Evolutionary conservation across 306 rosid species (phyloP).

Genomic region (Heteromeles arbutifolia): DNA sequence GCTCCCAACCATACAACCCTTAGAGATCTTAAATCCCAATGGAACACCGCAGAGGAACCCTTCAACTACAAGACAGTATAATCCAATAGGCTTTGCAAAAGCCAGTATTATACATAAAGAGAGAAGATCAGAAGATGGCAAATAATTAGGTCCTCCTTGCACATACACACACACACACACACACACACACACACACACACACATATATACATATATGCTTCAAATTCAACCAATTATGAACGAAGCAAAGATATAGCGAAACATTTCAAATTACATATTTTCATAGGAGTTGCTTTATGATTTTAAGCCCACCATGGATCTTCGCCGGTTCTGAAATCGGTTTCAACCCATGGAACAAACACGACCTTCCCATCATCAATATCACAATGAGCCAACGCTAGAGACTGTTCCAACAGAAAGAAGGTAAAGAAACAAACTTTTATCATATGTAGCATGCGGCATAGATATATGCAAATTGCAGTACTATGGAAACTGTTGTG

Average conservation of each 20-base stretch:
- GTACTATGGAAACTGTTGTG: background rate
- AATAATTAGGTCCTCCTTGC: slow-evolving; percentile 12
- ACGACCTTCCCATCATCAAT: slow-evolving; percentile 67
- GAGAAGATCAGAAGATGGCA: background rate
- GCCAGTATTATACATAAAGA: background rate
- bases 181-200: background rate
- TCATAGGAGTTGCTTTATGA: background rate
- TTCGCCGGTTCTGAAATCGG: slow-evolving; percentile 86
- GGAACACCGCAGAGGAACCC: background rate
- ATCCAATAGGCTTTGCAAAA: background rate
- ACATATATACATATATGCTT: background rate
- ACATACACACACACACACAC: background rate
- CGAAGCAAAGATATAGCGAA: background rate
- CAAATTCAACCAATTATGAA: background rate
- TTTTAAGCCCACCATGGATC: slow-evolving; percentile 84
- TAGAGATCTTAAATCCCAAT: background rate
- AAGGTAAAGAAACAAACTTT: background rate
- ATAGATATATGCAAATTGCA: background rate
- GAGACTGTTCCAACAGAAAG: slow-evolving; percentile 47
- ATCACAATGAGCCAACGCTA: slow-evolving; percentile 76
- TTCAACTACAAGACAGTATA: background rate
- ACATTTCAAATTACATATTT: background rate
- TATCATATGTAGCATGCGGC: background rate
- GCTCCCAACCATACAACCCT: no score
- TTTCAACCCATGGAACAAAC: slow-evolving; percentile 93